These are phyloP conservation scores for Trametes meyenii DNA, from an alignment of 768 basidiomycete genomes.

Conservation along the genomic window DNA sequence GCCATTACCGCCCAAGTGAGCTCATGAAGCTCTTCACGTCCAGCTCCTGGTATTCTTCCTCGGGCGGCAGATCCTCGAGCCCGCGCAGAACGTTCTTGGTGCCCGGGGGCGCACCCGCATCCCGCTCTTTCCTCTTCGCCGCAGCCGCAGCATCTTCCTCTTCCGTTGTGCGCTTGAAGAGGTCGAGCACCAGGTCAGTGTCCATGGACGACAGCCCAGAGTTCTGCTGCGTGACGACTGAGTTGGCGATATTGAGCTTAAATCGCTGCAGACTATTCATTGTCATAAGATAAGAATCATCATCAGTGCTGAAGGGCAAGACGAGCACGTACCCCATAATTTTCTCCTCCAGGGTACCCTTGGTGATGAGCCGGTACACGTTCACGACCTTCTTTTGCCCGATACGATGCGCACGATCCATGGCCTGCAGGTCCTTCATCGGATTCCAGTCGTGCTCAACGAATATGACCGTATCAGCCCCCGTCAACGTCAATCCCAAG, in stretches of 20 bases:
- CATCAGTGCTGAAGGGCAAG: background rate
- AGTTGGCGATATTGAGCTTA: constrained; percentile 97
- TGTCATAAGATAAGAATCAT: constrained; percentile 5
- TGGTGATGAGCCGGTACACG: constrained; percentile 95
- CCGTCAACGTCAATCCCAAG: constrained; percentile 92
- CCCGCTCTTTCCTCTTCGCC: constrained; percentile 57
- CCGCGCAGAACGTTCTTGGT: constrained; percentile 89
- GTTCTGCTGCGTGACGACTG: constrained; percentile 97
- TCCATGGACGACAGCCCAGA: constrained; percentile 94
- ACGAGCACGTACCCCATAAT: constrained; percentile 88
- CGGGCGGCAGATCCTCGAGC: constrained; percentile 87
- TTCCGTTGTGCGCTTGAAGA: constrained; percentile 79
- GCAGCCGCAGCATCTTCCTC: constrained; percentile 71
- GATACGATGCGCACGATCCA: constrained; percentile 98
- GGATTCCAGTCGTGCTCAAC: constrained; percentile 99
- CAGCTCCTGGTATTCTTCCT: constrained; percentile 90
- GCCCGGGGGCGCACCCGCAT: constrained; percentile 53
- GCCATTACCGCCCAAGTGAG: constrained; percentile 58
- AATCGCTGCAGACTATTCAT: constrained; percentile 86
- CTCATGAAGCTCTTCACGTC: constrained; percentile 89
- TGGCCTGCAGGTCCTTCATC: constrained; percentile 99
- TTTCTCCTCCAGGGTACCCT: constrained; percentile 97
- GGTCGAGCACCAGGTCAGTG: constrained; percentile 93
- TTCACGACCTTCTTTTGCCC: constrained; percentile 99
- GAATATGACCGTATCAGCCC: constrained; percentile 98